Conservation (phyloP, 1,284 basidiomycete genomes). For the Fomes fomentarius region DNA sequence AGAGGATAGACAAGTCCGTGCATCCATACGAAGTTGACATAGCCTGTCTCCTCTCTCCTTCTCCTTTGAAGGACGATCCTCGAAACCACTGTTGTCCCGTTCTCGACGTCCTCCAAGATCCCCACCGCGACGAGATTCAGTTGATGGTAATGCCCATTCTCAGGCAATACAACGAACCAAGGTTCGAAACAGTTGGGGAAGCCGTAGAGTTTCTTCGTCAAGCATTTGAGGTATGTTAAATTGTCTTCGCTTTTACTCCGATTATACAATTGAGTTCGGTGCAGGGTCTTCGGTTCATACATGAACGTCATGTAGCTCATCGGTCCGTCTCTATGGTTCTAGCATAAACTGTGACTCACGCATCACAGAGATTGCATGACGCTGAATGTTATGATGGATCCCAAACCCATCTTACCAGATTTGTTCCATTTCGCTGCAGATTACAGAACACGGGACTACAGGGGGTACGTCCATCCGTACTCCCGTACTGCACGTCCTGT, state of each 20-base stretch:
- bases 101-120: constrained; percentile 22
- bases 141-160: constrained; percentile 30
- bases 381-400: constrained; percentile 43
- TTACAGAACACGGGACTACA: constrained; percentile 17
- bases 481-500: constrained; percentile 32
- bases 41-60: neutral
- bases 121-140: neutral
- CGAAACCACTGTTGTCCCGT: constrained; percentile 27
- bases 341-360: neutral
- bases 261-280: too few species aligned
- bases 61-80: neutral
- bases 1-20: neutral
- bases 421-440: constrained; percentile 29
- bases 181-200: constrained; percentile 23
- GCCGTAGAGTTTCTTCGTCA: constrained; percentile 26
- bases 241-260: too few species aligned
- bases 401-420: constrained; percentile 30
- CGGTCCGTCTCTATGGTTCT: constrained; percentile 4
- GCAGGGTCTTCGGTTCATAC: constrained; percentile 23
- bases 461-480: constrained; percentile 25
- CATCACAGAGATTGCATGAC: constrained; percentile 39
- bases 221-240: constrained; percentile 22
- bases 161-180: constrained; percentile 21
- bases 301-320: constrained; percentile 19
- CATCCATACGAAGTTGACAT: constrained; percentile 15